A percentile compares a stretch with the other conserved stretches of the same genome.
These are phyloP conservation scores for Sporothrix brasiliensis DNA, from an alignment of 2,329 filamentous ascomycete species.

Conservation along the genomic window DNA sequence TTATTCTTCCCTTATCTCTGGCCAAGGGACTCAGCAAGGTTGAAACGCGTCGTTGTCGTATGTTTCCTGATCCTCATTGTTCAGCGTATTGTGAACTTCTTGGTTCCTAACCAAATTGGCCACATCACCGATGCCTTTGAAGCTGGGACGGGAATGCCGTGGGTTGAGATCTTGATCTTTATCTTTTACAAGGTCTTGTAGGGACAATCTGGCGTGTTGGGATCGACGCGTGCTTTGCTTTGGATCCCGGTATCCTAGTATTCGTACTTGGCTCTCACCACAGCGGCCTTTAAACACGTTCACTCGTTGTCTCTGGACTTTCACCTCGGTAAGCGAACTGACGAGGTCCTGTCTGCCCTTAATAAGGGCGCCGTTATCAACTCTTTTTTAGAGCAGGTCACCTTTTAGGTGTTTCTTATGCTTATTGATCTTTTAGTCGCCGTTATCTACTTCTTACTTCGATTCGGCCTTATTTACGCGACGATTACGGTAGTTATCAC, in stretches of 20 bases:
- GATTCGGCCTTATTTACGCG: conserved; percentile 86
- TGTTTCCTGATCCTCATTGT: conserved; percentile 80
- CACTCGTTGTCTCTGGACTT: conserved; percentile 95
- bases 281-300: conserved; percentile 95
- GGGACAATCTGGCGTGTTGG: conserved; percentile 83
- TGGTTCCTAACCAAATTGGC: conserved; percentile 82
- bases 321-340: conserved; percentile 93
- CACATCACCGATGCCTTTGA: conserved; percentile 75
- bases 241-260: conserved; percentile 99
- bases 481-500: conserved; percentile 87
- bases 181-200: conserved; percentile 80
- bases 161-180: conserved; percentile 74
- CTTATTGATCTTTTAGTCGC: conserved; percentile 85
- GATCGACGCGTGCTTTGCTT: conserved; percentile 76
- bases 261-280: conserved; percentile 90
- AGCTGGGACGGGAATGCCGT: conserved; percentile 59
- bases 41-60: conserved; percentile 77
- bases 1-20: conserved; percentile 96
- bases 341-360: conserved; percentile 90
- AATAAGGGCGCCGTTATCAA: conserved; percentile 97
- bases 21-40: conserved; percentile 74
- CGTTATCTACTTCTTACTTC: conserved; percentile 75
- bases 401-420: conserved; percentile 95
- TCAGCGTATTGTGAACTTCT: conserved; percentile 81
- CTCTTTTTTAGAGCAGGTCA: conserved; percentile 92